Percentiles rank a stretch among this genome's conserved stretches.
phyloP scores from a whole-genome alignment of 2,329 filamentous ascomycete genomes.

The Colletotrichum eremochloae region DNA sequence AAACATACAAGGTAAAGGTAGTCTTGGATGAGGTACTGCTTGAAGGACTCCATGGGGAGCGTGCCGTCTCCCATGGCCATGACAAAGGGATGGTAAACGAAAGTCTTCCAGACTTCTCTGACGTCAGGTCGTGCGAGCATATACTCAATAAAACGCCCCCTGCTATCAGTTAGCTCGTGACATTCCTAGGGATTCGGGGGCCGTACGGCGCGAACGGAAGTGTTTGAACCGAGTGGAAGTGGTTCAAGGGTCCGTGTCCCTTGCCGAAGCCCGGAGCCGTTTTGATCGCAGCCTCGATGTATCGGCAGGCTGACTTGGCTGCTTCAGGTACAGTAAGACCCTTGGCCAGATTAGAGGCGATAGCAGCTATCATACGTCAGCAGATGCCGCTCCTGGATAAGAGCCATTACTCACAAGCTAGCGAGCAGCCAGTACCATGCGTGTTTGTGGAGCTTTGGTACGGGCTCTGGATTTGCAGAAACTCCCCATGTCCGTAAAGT shows the following conservation, averaged over 20 bases:
- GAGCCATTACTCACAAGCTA: conserved; percentile 76
- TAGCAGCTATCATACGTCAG: conserved; percentile 69
- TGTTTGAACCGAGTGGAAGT: conserved; percentile 79
- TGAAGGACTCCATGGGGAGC: conserved; percentile 82
- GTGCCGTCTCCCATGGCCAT: conserved; percentile 80
- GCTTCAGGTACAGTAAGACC: conserved; percentile 69
- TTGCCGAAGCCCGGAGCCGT: conserved; percentile 73
- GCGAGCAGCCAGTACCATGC: conserved; percentile 93
- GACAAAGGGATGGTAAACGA: conserved; percentile 87
- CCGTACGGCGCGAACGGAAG: conserved; percentile 76
- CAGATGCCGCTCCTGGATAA: too few relatives aligned
- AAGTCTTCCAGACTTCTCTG: conserved; percentile 78
- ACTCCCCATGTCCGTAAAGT: conserved; percentile 71
- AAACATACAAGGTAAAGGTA: conserved; percentile 84
- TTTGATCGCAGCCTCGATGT: conserved; percentile 79
- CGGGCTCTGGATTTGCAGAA: conserved; percentile 74
- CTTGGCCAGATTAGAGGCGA: conserved; percentile 78
- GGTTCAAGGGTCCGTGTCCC: conserved; percentile 81
- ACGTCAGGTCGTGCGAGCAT: conserved; percentile 82
- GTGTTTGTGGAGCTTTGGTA: conserved; percentile 85
- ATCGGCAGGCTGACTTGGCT: conserved; percentile 77
- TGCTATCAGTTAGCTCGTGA: conserved; percentile 49
- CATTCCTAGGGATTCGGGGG: background rate
- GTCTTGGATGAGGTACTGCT: conserved; percentile 90
- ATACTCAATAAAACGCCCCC: conserved; percentile 87